Conservation (phyloP, 2,329 filamentous ascomycete genomes). For the Cercospora zeina region DNA sequence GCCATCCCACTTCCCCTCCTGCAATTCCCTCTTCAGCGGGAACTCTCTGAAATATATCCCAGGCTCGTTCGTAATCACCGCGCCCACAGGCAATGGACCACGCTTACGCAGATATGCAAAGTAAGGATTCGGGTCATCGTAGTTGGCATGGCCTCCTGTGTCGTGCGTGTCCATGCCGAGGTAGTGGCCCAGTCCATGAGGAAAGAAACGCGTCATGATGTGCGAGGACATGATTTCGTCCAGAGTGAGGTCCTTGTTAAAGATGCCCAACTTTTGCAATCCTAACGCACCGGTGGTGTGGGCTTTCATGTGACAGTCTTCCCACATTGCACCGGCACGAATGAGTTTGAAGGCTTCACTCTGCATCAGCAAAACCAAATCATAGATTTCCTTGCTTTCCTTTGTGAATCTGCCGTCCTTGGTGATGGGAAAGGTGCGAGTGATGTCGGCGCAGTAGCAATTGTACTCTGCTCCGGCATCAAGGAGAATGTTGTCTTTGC, state of each 20-base stretch:
- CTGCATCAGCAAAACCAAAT: slow-evolving; percentile 81
- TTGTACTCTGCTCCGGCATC: slow-evolving; percentile 69
- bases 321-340: slow-evolving; percentile 74
- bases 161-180: slow-evolving; percentile 57
- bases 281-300: slow-evolving; percentile 82
- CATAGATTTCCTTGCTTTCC: slow-evolving; percentile 62
- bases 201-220: slow-evolving; percentile 53
- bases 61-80: slow-evolving; percentile 92
- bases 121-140: slow-evolving; percentile 72
- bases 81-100: slow-evolving; percentile 51
- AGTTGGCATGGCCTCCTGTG: slow-evolving; percentile 52
- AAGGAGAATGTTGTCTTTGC: slow-evolving; percentile 76
- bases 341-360: slow-evolving; percentile 70
- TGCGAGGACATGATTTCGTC: slow-evolving; percentile 49
- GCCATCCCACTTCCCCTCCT: slow-evolving; percentile 59
- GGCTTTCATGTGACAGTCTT: slow-evolving; percentile 76
- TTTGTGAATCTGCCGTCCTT: slow-evolving; percentile 63
- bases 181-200: slow-evolving; percentile 54
- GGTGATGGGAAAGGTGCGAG: slow-evolving; percentile 79
- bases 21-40: slow-evolving; percentile 69
- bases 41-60: slow-evolving; percentile 77
- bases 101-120: slow-evolving; percentile 85
- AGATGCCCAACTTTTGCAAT: slow-evolving; percentile 71
- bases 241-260: slow-evolving; percentile 47
- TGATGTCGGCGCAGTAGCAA: slow-evolving; percentile 63